Conservation (phyloP, 1,284 basidiomycete genomes). For the Puccinia polysora region DNA sequence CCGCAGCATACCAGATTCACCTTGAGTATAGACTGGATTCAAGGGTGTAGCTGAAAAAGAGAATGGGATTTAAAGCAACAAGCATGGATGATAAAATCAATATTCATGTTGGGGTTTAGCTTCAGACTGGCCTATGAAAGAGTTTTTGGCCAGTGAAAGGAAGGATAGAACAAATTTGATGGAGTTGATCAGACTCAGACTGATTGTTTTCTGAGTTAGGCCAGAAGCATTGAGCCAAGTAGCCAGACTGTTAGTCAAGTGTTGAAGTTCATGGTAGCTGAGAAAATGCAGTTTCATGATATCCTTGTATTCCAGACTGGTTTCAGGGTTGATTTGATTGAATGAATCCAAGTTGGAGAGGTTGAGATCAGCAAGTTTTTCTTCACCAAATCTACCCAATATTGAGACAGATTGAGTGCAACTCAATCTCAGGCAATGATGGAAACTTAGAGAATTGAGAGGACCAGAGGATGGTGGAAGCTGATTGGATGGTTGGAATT, state of each 20-base stretch:
- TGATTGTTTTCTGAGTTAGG: constrained; percentile 18
- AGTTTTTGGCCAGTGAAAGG: constrained; percentile 24
- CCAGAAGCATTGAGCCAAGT: background rate
- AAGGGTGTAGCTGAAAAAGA: constrained; percentile 53
- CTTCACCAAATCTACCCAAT: too few relatives aligned
- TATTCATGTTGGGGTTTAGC: background rate
- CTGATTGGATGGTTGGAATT: too few relatives aligned
- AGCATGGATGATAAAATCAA: background rate
- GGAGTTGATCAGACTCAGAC: constrained; percentile 37
- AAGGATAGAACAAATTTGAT: constrained; percentile 35
- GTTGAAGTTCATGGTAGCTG: constrained; percentile 13
- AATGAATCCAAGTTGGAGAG: too few relatives aligned
- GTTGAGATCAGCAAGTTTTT: too few relatives aligned
- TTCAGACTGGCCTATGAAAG: constrained; percentile 24
- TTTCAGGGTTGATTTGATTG: too few relatives aligned
- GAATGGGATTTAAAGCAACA: background rate
- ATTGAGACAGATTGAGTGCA: too few relatives aligned
- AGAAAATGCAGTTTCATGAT: background rate
- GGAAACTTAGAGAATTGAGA: too few relatives aligned
- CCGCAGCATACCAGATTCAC: constrained; percentile 51
- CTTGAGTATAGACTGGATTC: constrained; percentile 55
- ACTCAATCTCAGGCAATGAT: too few relatives aligned
- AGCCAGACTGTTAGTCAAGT: constrained; percentile 5
- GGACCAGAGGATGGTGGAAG: too few relatives aligned
- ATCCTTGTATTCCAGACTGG: too few relatives aligned